Base-by-base conservation (phyloP, 2,329 filamentous ascomycete genomes). In the Sclerotinia trifoliorum region DNA sequence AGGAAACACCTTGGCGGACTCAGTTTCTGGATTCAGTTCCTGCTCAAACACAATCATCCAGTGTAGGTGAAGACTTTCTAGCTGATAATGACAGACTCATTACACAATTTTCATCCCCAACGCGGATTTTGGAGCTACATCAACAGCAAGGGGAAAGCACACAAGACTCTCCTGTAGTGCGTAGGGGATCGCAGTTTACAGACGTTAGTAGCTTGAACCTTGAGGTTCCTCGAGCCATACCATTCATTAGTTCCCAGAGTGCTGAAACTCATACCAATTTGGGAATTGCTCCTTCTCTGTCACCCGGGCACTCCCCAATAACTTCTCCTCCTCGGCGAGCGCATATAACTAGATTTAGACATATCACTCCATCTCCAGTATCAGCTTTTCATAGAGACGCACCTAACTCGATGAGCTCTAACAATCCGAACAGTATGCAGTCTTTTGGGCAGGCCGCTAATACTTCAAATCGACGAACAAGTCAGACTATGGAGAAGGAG, bases 61-160 rank as follows among this genome's bases (percentile, higher is more conserved):
- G 84, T 68, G 79, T 83, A 39, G 80, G 88, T 26, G 80, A 80
- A 13, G 86, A 89, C 73, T 89, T 86, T 0, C 83, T 86, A 71
- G 83, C 80, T 0, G 75, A 79, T 10, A 78, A 79, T 65, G 70
- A 78, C 74, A 62, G 77, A 17, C 70, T 72, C 0, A 70, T 80
- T 0, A 60, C 74, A 2, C 74, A 74, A 19, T 79, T 80, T 32
- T 80, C 78, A 24, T 84, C 86, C 0, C 85, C 86, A 0, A 83
- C 82, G 1, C 80, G 83, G 51, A 77, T 85, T 0, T 72, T 87
- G 15, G 81, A 85, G 69, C 80, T 81, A 32, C 85, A 83, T 68
- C 77, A 85, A 4, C 80, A 82, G 62, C 71, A 72, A 11, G 76
- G 75, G 32, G 77, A 77, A 49, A 77, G 71, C 21, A 62, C 63